phyloP scores from a whole-genome alignment of 352 stramenopile genomes.

The Globisporangium iwayamae region DNA sequence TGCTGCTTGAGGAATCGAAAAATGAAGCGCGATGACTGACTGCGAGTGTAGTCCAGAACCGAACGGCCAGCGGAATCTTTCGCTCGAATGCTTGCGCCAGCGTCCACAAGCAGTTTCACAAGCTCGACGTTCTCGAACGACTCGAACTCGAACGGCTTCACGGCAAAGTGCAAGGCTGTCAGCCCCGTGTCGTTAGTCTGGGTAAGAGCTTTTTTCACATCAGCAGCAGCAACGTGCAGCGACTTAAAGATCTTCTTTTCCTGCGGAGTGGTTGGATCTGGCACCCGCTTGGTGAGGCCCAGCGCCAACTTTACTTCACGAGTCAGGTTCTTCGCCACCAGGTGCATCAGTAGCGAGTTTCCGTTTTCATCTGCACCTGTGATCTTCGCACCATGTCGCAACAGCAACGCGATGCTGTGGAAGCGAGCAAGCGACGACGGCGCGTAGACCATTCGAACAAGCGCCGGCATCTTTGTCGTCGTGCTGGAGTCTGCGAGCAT shows the following conservation, averaged over 20 bases:
- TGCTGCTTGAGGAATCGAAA: slow-evolving; percentile 43
- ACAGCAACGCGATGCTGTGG: slow-evolving; percentile 40
- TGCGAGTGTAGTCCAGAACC: slow-evolving; percentile 48
- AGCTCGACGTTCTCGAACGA: slow-evolving; percentile 67
- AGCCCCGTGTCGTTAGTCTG: slow-evolving; percentile 40
- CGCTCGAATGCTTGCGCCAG: slow-evolving; percentile 31
- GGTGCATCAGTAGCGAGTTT: slow-evolving; percentile 64
- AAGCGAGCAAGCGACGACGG: slow-evolving; percentile 26
- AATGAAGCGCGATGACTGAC: slow-evolving; percentile 52
- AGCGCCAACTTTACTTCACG: slow-evolving; percentile 41
- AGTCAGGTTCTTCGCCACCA: slow-evolving; percentile 46
- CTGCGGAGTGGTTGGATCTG: slow-evolving; percentile 27
- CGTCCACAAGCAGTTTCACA: slow-evolving; percentile 41
- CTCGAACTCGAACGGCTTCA: slow-evolving; percentile 51
- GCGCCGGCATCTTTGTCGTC: slow-evolving; percentile 28
- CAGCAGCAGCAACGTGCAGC: slow-evolving; percentile 37
- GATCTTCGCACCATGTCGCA: slow-evolving; percentile 60
- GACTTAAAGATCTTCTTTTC: slow-evolving; percentile 31
- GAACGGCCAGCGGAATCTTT: slow-evolving; percentile 39
- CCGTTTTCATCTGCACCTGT: slow-evolving; percentile 39
- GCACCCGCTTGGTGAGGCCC: slow-evolving; percentile 39
- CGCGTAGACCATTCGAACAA: slow-evolving; percentile 48
- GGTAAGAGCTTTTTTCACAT: slow-evolving; percentile 40
- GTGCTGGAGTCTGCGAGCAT: slow-evolving; percentile 22
- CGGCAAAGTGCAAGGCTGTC: slow-evolving; percentile 55